These are phyloP conservation scores for Hymenoscyphus fructigenus DNA, from an alignment of 2,329 filamentous ascomycete species.

Conservation along the genomic window DNA sequence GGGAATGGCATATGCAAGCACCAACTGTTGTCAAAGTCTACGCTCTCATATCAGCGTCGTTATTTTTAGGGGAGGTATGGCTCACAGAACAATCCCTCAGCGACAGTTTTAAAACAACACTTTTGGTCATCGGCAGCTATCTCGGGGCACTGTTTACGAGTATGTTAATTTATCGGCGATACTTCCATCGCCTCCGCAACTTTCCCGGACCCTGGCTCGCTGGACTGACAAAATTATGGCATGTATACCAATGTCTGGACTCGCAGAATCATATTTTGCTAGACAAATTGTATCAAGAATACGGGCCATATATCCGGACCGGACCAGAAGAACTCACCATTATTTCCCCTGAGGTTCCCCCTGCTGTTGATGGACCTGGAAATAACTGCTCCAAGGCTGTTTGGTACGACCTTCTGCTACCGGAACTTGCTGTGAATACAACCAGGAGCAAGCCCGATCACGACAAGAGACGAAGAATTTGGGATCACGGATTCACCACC, in stretches of 20 bases:
- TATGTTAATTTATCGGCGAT: slow-evolving; percentile 10
- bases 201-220: slow-evolving; percentile 13
- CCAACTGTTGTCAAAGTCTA: background rate
- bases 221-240: slow-evolving; percentile 10
- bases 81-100: too few species aligned
- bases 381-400: slow-evolving; percentile 13
- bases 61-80: background rate
- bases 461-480: slow-evolving; percentile 12
- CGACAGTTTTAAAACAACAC: background rate
- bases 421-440: slow-evolving; percentile 8
- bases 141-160: slow-evolving; percentile 5
- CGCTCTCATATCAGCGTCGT: background rate
- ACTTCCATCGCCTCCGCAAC: slow-evolving; percentile 13
- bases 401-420: slow-evolving; percentile 14
- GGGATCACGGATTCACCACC: slow-evolving; percentile 12
- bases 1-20: slow-evolving; percentile 7
- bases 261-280: slow-evolving; percentile 9
- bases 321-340: slow-evolving; percentile 13
- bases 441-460: slow-evolving; percentile 4
- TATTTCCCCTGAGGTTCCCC: slow-evolving; percentile 43
- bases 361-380: background rate
- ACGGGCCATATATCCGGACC: slow-evolving; percentile 11
- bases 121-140: background rate
- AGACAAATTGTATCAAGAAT: slow-evolving; percentile 7
- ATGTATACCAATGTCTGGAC: slow-evolving; percentile 1